These are phyloP conservation scores for Penicillium griseofulvum DNA, from an alignment of 2,329 filamentous ascomycete genomes.

Conservation along the genomic window DNA sequence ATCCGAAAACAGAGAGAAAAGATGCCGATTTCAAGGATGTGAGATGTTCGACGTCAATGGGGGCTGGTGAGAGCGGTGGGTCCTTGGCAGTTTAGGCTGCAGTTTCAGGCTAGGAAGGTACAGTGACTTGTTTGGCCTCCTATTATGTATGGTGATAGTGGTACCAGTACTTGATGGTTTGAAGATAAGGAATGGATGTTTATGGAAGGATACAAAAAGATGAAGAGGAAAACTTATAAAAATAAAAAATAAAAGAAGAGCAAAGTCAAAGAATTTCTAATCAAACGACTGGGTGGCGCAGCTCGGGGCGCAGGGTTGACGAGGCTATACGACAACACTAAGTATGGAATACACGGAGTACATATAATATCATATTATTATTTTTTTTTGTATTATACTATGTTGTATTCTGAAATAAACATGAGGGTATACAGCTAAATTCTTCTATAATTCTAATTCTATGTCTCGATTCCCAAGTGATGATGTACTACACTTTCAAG, in stretches of 20 bases:
- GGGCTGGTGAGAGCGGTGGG: conserved; percentile 9
- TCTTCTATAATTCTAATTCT: neutral
- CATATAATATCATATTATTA: neutral
- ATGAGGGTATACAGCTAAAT: neutral
- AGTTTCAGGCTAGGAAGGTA: neutral
- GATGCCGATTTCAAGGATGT: neutral
- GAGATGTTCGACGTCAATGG: conserved; percentile 6
- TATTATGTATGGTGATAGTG: neutral
- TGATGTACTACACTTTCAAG: neutral
- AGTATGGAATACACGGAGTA: neutral
- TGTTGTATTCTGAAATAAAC: neutral
- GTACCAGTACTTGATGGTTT: neutral
- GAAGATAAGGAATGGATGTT: neutral
- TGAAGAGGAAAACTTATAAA: neutral
- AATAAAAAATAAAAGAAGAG: neutral
- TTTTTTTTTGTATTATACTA: neutral
- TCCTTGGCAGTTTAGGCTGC: conserved; percentile 12
- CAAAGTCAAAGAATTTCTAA: neutral
- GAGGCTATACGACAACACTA: too few species aligned
- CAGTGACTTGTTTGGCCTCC: neutral
- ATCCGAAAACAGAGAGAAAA: neutral
- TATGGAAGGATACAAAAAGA: neutral
- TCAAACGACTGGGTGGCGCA: neutral
- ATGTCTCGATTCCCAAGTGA: neutral
- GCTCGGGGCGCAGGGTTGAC: neutral